phyloP scores from a whole-genome alignment of 1,139 yeast genomes.

The Groenewaldozyma sp. region DNA sequence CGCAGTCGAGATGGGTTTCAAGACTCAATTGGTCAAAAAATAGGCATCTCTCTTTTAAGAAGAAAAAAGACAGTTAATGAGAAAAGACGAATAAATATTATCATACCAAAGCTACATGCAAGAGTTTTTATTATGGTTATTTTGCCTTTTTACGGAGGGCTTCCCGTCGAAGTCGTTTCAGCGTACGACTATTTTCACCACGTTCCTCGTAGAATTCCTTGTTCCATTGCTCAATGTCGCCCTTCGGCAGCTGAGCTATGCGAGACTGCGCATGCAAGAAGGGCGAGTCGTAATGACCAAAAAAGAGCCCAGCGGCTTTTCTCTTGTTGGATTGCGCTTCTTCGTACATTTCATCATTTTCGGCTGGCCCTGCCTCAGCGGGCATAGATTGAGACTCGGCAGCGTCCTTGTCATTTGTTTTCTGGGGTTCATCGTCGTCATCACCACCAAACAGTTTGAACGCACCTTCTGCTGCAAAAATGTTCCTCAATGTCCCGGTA shows the following conservation, averaged over 20 bases:
- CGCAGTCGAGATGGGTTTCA: slow-evolving; percentile 83
- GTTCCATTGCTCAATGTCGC: slow-evolving; percentile 46
- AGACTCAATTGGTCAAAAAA: slow-evolving; percentile 14
- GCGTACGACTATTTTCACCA: slow-evolving; percentile 68
- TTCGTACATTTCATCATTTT: background rate
- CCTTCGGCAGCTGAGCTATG: slow-evolving; percentile 40
- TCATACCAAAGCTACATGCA: background rate
- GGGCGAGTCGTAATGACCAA: slow-evolving; percentile 77
- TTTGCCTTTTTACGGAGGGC: slow-evolving; percentile 46
- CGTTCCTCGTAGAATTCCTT: slow-evolving; percentile 75
- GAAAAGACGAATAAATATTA: background rate
- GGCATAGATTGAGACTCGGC: slow-evolving; percentile 3
- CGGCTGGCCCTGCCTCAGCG: background rate
- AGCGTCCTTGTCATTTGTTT: slow-evolving; percentile 1
- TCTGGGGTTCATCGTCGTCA: slow-evolving; percentile 17
- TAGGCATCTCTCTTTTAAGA: too few species aligned
- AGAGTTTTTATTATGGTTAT: slow-evolving; percentile 28
- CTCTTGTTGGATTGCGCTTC: slow-evolving; percentile 3
- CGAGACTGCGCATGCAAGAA: slow-evolving; percentile 80
- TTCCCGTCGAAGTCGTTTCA: slow-evolving; percentile 69
- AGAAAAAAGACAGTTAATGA: too few species aligned
- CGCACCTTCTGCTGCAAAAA: slow-evolving; percentile 23
- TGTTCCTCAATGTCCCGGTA: slow-evolving; percentile 1
- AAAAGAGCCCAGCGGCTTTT: slow-evolving; percentile 53
- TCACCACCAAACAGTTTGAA: slow-evolving; percentile 22